Evolutionary conservation across 1,284 basidiomycete genomes (phyloP).

Genomic region (Ceraceosorus bombacis): DNA sequence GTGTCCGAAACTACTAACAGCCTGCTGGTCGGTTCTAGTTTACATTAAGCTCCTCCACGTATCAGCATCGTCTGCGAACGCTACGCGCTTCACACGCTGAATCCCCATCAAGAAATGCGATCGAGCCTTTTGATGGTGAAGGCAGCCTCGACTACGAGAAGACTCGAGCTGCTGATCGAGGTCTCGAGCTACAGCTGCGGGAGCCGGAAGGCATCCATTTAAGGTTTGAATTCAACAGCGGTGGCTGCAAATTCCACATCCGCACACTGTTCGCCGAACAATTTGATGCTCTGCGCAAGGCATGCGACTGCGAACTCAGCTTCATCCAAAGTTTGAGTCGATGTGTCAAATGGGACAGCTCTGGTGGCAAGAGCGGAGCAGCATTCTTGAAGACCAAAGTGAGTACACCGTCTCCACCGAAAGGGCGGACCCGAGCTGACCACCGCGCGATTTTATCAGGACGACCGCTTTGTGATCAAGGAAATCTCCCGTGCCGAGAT

Average conservation of each 20-base stretch:
- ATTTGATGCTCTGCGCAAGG: constrained; percentile 85
- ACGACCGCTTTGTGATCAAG: constrained; percentile 97
- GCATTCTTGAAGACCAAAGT: constrained; percentile 70
- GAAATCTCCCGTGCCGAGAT: constrained; percentile 86
- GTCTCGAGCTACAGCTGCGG: constrained; percentile 28
- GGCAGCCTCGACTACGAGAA: no score
- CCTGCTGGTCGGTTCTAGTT: constrained; percentile 49
- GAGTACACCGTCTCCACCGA: neutral
- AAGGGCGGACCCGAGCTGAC: no score
- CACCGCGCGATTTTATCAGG: constrained; percentile 50
- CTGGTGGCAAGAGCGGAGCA: constrained; percentile 91
- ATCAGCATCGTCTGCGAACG: constrained; percentile 50
- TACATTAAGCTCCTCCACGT: constrained; percentile 80
- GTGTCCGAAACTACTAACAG: neutral
- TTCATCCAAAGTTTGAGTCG: constrained; percentile 88
- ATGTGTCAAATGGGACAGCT: constrained; percentile 92
- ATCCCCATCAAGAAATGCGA: no score
- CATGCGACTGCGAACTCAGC: constrained; percentile 85
- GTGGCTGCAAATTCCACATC: constrained; percentile 82
- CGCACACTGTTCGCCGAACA: constrained; percentile 94
- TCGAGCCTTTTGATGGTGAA: no score
- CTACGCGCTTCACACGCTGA: constrained; percentile 13
- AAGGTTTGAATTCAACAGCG: constrained; percentile 50
- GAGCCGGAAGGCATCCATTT: constrained; percentile 41
- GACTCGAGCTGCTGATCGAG: neutral